Evolutionary conservation across 345 rosid genomes (phyloP).

Genomic region (Melaleuca alternifolia): DNA sequence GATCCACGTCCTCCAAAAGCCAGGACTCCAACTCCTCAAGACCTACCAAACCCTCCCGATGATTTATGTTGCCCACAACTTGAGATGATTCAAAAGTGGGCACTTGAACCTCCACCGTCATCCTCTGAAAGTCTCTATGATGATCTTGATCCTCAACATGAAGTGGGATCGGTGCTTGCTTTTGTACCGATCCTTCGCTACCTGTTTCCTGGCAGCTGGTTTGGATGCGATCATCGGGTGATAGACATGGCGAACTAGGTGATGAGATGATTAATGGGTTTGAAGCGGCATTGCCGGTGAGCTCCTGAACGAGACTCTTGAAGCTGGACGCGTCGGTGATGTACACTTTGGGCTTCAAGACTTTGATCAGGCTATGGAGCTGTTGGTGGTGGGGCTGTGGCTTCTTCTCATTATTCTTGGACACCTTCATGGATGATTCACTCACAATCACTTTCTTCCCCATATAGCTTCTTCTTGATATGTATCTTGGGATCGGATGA

Average conservation of each 20-base stretch:
- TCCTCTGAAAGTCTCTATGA: not conserved
- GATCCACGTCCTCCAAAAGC: conserved; percentile 13
- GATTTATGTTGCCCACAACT: not conserved
- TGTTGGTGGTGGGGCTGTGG: not conserved
- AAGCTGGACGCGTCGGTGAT: conserved; percentile 35
- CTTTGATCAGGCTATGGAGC: conserved; percentile 4
- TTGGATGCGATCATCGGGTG: not conserved
- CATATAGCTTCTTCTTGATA: not conserved
- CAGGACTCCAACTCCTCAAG: conserved; percentile 20
- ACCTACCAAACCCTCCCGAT: not conserved
- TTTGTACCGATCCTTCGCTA: not conserved
- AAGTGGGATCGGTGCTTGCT: not conserved
- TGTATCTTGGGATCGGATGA: not conserved
- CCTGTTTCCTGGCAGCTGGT: not conserved
- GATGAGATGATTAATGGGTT: not conserved
- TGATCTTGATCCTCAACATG: not conserved
- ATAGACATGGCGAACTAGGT: not conserved
- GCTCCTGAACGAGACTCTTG: conserved; percentile 38
- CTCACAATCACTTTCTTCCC: conserved; percentile 26
- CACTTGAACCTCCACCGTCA: not conserved
- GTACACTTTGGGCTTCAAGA: conserved; percentile 35
- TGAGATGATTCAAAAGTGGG: not conserved
- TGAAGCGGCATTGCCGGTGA: conserved; percentile 15
- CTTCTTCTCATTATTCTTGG: conserved; percentile 11
- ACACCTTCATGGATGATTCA: conserved; percentile 2